Evolutionary conservation across 495 filamentous ascomycete genomes (phyloP), one percentile per base, ranked within the genome.

Genomic region (Talaromyces adpressus): DNA sequence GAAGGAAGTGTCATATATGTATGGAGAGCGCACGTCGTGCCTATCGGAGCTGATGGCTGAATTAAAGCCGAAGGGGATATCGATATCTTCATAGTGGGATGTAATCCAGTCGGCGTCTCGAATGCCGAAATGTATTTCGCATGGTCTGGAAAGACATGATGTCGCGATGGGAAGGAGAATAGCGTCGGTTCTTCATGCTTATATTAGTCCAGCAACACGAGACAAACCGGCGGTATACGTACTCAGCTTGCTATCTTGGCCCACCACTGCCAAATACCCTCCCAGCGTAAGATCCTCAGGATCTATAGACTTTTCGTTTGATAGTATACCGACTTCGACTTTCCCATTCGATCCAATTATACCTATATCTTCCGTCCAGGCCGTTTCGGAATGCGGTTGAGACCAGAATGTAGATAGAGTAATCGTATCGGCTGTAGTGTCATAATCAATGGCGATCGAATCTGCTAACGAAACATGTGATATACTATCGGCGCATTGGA

Each of bases 121-220:
- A 96, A 91, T 2, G 75, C 75, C 27, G 79, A 70, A 7, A 62
- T 68, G 63, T 82, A 89, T 25, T 59, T 76, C 16, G 75, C 67
- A 27, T 69, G 64, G 53, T 81, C 73, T 41, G 71, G 77, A 61
- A 79, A 71, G 7, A 81, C 75, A 64, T 94, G 88, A 70, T 98
- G 94, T 0, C 93, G 87, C 7, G 92, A 87, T 22, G 92, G 87
- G 69, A 97, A 97, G n/a, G 90, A 85, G 79, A 98, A 97, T 63
- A 93, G 77, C 0, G 89, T 90, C 39, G 88, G 83, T 34, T 87
- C 88, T 89, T 49, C 11, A n/a, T 25, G 14, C 41, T 54, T 23
- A 23, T 27, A 64, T 54, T 12, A 39, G 54, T 32, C 41, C 22
- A 53, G 47, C 45, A 66, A 66, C 52, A 59, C 59, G 63, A 27